A percentile compares a stretch with the other conserved stretches of the same genome.
These are phyloP conservation scores for Nothomitra cinnamomea DNA, from an alignment of 2,329 filamentous ascomycete species.

Conservation along the genomic window DNA sequence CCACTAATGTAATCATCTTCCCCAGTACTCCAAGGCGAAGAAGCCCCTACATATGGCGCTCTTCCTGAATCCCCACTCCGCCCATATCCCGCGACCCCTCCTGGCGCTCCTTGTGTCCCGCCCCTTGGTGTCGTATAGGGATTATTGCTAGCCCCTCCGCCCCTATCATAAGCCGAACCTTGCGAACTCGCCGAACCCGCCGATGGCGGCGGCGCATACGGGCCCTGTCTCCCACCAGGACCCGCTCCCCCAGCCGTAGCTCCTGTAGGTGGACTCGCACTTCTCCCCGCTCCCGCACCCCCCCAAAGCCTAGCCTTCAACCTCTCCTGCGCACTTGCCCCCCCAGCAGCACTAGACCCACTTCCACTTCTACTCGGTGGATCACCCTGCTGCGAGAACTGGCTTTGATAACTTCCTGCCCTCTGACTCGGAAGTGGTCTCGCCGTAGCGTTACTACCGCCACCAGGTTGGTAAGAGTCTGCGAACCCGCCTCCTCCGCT, in stretches of 20 bases:
- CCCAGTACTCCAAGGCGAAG: background rate
- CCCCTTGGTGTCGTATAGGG: background rate
- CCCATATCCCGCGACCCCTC: background rate
- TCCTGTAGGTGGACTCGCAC: background rate
- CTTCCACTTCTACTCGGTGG: constrained; percentile 21
- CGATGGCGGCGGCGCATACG: background rate
- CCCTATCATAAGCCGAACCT: background rate
- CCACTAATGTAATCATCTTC: constrained; percentile 23
- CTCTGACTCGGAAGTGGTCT: constrained; percentile 58
- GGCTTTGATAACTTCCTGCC: constrained; percentile 55
- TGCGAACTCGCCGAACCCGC: background rate
- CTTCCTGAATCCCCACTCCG: background rate
- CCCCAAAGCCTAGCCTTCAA: constrained; percentile 67
- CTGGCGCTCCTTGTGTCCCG: too few relatives aligned
- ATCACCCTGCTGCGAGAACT: constrained; percentile 20
- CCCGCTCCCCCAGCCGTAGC: background rate
- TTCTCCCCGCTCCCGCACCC: constrained; percentile 18
- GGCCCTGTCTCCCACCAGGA: background rate
- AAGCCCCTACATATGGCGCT: background rate
- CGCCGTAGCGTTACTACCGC: constrained; percentile 21
- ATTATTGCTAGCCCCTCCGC: background rate
- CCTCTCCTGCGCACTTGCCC: constrained; percentile 57
- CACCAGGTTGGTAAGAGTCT: constrained; percentile 13
- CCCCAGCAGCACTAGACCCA: constrained; percentile 22
- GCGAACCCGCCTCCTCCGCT: constrained; percentile 12